phyloP scores from a whole-genome alignment of 2,329 filamentous ascomycete species.

The Botrytis porri region DNA sequence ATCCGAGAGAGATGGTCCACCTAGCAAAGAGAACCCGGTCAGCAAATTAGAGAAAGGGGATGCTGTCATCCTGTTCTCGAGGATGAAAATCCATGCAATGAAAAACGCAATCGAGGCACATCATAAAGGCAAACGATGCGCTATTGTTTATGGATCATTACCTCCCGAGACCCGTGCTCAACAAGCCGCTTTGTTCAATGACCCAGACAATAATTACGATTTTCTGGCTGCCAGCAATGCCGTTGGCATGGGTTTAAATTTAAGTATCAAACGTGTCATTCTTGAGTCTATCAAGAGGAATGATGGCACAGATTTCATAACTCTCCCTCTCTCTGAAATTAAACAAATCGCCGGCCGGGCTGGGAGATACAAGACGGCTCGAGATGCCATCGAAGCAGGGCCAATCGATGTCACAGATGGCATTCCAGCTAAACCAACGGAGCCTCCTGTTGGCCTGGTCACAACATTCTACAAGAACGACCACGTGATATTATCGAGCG shows the following conservation, averaged over 20 bases:
- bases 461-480: slow-evolving; percentile 75
- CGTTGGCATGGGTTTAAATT: slow-evolving; percentile 94
- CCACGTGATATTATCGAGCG: slow-evolving; percentile 56
- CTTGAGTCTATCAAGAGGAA: slow-evolving; percentile 78
- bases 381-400: slow-evolving; percentile 46
- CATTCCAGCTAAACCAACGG: not conserved
- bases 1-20: not conserved
- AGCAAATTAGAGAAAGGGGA: slow-evolving; percentile 67
- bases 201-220: slow-evolving; percentile 93
- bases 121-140: slow-evolving; percentile 72
- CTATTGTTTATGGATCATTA: slow-evolving; percentile 87
- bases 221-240: slow-evolving; percentile 91
- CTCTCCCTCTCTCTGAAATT: slow-evolving; percentile 70
- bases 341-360: slow-evolving; percentile 95
- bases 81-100: slow-evolving; percentile 75
- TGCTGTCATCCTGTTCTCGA: slow-evolving; percentile 82
- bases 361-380: slow-evolving; percentile 76
- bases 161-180: slow-evolving; percentile 90
- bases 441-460: slow-evolving; percentile 60
- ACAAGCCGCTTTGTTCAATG: slow-evolving; percentile 91
- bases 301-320: slow-evolving; percentile 55
- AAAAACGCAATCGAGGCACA: slow-evolving; percentile 72
- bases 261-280: slow-evolving; percentile 86
- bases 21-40: slow-evolving; percentile 43
- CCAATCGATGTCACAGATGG: slow-evolving; percentile 11